Base-by-base conservation (phyloP, 768 basidiomycete genomes). In the Tubosaeta sp. region DNA sequence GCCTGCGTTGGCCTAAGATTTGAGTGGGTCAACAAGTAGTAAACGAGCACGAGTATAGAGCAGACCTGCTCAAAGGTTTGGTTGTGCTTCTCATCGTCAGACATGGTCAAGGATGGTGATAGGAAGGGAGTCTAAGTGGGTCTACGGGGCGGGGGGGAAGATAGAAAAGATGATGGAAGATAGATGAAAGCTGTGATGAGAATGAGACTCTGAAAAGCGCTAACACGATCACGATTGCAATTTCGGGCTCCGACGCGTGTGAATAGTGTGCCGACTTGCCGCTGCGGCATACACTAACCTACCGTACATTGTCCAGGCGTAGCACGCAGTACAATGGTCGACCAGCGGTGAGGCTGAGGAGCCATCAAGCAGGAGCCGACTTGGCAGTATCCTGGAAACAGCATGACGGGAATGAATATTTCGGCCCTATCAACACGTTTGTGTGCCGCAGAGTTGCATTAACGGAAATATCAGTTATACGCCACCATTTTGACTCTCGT, bases 51-150 rank as follows among this genome's bases (percentile, higher is more conserved):
- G 46, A 55, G 43, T 27, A 36, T 46, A 22, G 44, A 53, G 63
- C 76, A 52, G 46, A 87, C 88, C 77, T 82, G 76, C 77, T 94
- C 90, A 63, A 96, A 93, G 67, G 76, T 79, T 67, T 92, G 87
- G 65, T 94, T 81, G 77, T 94, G 91, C 70, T 91, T 87, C 72
- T 91, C 89, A 71, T 95, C 91, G 76, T 95, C 92, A 68, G 86
- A 87, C 88, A 90, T 90, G 76, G 72, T 79, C 59, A 52, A 34
- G 54, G 56, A 48, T 62, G 59, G 51, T 40, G 46, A 35, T 34
- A 42, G 34, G 43, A 38, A 44, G n/a, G 49, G 42, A 46, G 47
- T 66, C 59, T 61, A 60, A 31, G 46, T 19, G 41, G 44, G 46
- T 66, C 64, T 65, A 65, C 21, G 55, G 43, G 48, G 19, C n/a